Conservation (phyloP, 1,139 yeast species). For the Sugiyamaella neomexicana region DNA sequence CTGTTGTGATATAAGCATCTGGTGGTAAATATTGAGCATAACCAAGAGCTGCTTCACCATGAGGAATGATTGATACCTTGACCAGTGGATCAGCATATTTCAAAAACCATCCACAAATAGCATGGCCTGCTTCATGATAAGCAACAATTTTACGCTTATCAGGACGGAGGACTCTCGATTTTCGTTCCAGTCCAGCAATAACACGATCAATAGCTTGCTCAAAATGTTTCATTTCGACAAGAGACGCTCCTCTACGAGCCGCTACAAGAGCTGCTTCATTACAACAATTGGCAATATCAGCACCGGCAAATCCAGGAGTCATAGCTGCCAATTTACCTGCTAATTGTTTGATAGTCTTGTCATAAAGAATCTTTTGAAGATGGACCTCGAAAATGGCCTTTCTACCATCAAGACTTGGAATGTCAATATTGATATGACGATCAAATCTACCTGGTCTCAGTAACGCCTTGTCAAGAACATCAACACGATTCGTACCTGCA, state of each 20-base stretch:
- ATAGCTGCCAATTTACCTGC: conserved; percentile 89
- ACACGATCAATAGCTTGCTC: conserved; percentile 97
- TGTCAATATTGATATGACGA: conserved; percentile 86
- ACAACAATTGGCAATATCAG: conserved; percentile 95
- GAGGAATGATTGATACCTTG: conserved; percentile 93
- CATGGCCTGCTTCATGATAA: conserved; percentile 98
- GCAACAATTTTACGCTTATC: conserved; percentile 91
- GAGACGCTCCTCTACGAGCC: conserved; percentile 74
- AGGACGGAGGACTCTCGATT: conserved; percentile 74
- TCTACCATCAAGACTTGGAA: conserved; percentile 91
- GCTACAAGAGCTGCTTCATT: conserved; percentile 97
- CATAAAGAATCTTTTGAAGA: conserved; percentile 62
- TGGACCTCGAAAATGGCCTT: conserved; percentile 89
- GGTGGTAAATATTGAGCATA: conserved; percentile 97
- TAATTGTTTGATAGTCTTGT: conserved; percentile 52
- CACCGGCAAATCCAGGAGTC: conserved; percentile 98
- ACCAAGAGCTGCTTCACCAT: conserved; percentile 97
- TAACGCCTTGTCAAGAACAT: conserved; percentile 86
- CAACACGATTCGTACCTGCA: conserved; percentile 97
- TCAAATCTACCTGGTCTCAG: conserved; percentile 98
- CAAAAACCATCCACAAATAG: conserved; percentile 95
- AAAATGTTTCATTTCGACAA: conserved; percentile 73
- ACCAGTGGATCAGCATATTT: conserved; percentile 87
- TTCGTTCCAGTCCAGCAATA: conserved; percentile 93
- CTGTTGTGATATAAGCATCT: conserved; percentile 78